Evolutionary conservation across 2,329 filamentous ascomycete genomes (phyloP).

Genomic region (Ophiostoma tasmaniense): DNA sequence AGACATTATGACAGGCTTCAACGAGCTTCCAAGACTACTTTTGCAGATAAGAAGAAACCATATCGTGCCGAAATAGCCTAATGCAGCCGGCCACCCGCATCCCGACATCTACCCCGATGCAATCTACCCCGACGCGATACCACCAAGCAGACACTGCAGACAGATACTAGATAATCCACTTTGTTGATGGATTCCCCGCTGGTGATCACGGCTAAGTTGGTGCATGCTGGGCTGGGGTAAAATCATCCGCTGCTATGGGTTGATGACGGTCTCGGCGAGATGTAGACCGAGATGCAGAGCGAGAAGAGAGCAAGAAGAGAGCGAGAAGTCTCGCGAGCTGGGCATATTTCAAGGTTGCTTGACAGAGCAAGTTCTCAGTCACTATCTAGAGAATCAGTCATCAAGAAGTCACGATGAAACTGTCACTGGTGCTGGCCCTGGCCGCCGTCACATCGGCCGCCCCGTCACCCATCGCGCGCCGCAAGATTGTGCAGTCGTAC

Average conservation of each 20-base stretch:
- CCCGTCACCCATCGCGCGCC: background rate
- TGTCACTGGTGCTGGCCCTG: background rate
- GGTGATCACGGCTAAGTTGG: background rate
- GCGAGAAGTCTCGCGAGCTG: too few species aligned
- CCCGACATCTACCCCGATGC: background rate
- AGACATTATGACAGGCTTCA: too few species aligned
- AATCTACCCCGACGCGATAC: background rate
- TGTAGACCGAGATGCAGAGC: background rate
- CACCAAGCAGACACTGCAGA: background rate
- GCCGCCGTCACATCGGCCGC: background rate
- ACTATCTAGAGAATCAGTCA: background rate
- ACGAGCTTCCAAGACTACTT: too few species aligned
- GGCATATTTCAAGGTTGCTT: background rate
- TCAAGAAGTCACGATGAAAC: background rate
- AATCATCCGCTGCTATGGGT: background rate
- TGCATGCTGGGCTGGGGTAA: background rate
- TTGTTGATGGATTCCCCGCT: background rate
- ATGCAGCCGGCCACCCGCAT: background rate
- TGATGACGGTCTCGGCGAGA: background rate
- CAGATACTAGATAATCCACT: background rate
- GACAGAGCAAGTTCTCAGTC: background rate
- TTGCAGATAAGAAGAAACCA: background rate
- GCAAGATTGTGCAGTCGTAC: background rate
- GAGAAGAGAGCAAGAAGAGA: too few species aligned
- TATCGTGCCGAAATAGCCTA: background rate